Base-by-base conservation (phyloP, 2,329 filamentous ascomycete species). In the Xylaria multiplex region DNA sequence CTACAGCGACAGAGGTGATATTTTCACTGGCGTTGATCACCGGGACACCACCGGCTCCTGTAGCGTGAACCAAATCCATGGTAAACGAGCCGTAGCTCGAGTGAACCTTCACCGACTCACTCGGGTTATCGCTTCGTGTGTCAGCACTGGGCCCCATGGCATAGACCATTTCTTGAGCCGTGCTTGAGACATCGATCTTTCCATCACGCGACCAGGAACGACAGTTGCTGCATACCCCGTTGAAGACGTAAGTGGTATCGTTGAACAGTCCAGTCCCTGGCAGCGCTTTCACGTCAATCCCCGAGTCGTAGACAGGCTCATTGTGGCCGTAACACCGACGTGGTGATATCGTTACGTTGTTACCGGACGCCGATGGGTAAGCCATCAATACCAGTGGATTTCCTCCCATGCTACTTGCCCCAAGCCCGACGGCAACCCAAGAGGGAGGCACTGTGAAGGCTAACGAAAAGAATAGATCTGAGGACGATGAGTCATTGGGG, bases 361-460 rank as follows among this genome's bases (percentile, higher is more conserved):
- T 75, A 59, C 79, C 81, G 6, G 78, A 78, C 4, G 76, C 74
- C 62, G 82, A 82, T 52, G 79, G 77, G 77, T 89, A 88, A n/a
- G 83, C 77, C 72, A 88, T 81, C 50, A 88, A 80, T 64, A 86
- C 83, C 27, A 88, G 78, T 7, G 85, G 79, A 56, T 83, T 81
- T 2, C 79, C 76, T 82, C 24, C 48, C 65, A 87, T 87, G 70
- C 82, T 80, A 53, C 81, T 70, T 62, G 79, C 81, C 52, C 86
- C 87, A 43, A 88, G 80, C 42, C 87, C 87, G 48, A 89, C 75
- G 64, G 83, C 85, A 48, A 81, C 81, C 85, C 85, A 89, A 42
- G 83, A 81, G 43, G 80, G 77, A 9, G 75, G 73, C 43, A 74
- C 77, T 35, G 82, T 79, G 45, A 84, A 82, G 64, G 83, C 81